phyloP scores from a whole-genome alignment of 495 filamentous ascomycete genomes.

The Lepraria neglecta region DNA sequence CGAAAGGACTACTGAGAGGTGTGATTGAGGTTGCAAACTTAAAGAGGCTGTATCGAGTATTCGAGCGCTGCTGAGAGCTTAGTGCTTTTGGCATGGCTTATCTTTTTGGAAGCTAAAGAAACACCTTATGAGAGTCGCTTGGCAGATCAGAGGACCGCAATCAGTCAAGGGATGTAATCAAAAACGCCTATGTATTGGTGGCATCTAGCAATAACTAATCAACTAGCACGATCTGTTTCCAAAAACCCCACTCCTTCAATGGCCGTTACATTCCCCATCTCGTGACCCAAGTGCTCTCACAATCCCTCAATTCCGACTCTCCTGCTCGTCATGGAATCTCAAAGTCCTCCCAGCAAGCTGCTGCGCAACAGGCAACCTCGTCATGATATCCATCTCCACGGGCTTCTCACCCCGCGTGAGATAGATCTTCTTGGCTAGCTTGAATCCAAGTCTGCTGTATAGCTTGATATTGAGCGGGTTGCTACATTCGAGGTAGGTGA shows the following conservation, averaged over 20 bases:
- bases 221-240: neutral
- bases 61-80: slow-evolving; percentile 74
- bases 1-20: slow-evolving; percentile 66
- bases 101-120: neutral
- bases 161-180: too few species aligned
- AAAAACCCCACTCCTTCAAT: neutral
- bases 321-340: neutral
- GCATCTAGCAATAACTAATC: neutral
- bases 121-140: neutral
- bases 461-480: slow-evolving; percentile 57
- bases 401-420: slow-evolving; percentile 52
- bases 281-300: neutral
- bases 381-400: slow-evolving; percentile 71
- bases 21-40: slow-evolving; percentile 88
- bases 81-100: neutral
- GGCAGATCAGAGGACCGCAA: neutral
- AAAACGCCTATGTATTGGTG: neutral
- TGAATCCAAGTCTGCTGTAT: slow-evolving; percentile 67
- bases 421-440: slow-evolving; percentile 49
- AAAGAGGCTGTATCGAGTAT: slow-evolving; percentile 93
- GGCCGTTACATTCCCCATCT: neutral
- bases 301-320: neutral
- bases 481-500: slow-evolving; percentile 71
- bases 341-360: slow-evolving; percentile 3
- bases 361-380: slow-evolving; percentile 51